Evolutionary conservation across 2,329 filamentous ascomycete genomes (phyloP).

Genomic region (Diaporthe aspalathi): DNA sequence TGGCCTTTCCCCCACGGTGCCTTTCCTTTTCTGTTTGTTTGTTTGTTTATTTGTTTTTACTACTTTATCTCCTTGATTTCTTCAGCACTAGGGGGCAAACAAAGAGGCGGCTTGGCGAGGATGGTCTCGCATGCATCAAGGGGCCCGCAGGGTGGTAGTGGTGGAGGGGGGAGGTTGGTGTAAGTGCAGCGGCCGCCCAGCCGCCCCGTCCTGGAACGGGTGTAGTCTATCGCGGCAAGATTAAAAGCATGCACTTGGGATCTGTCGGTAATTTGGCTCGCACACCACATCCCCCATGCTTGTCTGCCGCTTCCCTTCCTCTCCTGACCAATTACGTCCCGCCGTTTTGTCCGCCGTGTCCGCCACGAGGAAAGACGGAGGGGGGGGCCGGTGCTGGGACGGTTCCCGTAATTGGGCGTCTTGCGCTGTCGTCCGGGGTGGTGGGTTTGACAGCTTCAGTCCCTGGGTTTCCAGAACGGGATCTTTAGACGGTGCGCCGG

Average conservation of each 20-base stretch:
- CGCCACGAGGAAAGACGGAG: background rate
- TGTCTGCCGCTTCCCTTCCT: constrained; percentile 1
- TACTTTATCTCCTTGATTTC: background rate
- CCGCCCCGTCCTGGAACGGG: background rate
- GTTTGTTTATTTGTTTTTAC: too few species aligned
- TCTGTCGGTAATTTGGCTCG: constrained; percentile 7
- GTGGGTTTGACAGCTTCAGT: background rate
- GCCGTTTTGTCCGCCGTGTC: background rate
- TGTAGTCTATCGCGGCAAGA: constrained; percentile 22
- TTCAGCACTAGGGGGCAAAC: constrained; percentile 3
- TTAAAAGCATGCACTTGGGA: background rate
- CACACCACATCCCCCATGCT: background rate
- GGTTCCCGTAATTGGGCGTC: constrained; percentile 1
- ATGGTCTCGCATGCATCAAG: constrained; percentile 19
- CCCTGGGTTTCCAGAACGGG: constrained; percentile 10
- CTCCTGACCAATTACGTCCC: background rate
- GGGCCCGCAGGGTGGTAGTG: constrained; percentile 9
- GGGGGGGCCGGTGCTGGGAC: background rate
- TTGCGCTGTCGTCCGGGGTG: constrained; percentile 9
- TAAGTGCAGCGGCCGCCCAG: constrained; percentile 6
- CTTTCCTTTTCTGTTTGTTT: background rate
- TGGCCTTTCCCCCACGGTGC: background rate
- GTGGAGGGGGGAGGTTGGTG: background rate
- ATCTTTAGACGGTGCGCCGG: background rate
- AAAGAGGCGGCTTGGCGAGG: constrained; percentile 1